Conservation (phyloP, 441 rosid genomes). For the Euphorbia celastroides region DNA sequence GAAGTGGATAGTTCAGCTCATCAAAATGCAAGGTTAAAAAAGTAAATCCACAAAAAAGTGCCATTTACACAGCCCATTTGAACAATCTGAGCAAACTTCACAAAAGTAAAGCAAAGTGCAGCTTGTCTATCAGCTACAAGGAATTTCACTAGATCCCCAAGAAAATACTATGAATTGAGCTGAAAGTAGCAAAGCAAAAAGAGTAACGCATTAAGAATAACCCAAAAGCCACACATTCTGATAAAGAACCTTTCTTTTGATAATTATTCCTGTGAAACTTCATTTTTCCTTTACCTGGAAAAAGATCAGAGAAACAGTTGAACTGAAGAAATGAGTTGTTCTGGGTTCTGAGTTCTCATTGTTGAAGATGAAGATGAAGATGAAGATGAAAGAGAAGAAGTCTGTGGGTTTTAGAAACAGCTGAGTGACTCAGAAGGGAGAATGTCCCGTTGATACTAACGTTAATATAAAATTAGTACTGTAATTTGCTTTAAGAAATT, state of each 20-base stretch:
- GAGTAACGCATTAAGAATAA: slow-evolving; percentile 5
- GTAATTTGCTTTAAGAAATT: no score
- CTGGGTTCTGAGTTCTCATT: background rate
- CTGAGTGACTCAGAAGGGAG: slow-evolving; percentile 5
- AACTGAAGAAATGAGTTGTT: slow-evolving; percentile 6
- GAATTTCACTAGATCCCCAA: slow-evolving; percentile 14
- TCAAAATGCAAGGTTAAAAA: background rate
- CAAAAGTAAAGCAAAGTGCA: background rate
- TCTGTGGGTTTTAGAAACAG: background rate
- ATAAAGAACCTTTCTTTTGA: background rate
- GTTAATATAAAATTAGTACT: no score
- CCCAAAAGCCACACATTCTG: background rate
- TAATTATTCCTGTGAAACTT: no score
- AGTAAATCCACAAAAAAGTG: background rate
- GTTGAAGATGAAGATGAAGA: background rate
- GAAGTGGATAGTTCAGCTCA: background rate
- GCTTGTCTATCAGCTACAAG: background rate
- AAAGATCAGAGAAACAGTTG: background rate
- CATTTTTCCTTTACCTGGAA: background rate
- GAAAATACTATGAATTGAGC: background rate
- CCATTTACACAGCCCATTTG: background rate
- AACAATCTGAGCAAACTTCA: background rate
- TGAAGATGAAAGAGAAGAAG: background rate
- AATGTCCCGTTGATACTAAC: slow-evolving; percentile 12
- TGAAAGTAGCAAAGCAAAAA: background rate